A percentile compares a stretch with the other conserved stretches of the same genome.
Evolutionary conservation across 257 asterid species (phyloP).

Genomic region (Forsythia suspensa): DNA sequence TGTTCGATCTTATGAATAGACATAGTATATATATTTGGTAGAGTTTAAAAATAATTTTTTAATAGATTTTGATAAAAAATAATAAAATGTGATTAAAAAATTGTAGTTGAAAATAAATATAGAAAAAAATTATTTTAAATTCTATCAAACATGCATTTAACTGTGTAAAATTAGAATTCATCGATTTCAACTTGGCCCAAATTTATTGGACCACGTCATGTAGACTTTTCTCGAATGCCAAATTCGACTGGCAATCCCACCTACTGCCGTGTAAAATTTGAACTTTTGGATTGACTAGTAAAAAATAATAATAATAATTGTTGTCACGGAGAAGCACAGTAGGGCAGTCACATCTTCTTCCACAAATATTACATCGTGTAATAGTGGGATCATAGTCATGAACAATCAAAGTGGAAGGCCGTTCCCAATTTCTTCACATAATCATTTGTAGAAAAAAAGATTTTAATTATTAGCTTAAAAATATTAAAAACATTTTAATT

Average conservation of each 20-base stretch:
- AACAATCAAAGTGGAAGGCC: not conserved
- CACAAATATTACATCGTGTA: not conserved
- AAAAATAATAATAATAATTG: not conserved
- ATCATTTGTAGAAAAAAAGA: no score
- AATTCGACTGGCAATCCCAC: not conserved
- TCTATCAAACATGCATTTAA: no score
- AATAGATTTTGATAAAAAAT: no score
- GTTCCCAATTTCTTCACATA: not conserved
- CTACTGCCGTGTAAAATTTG: not conserved
- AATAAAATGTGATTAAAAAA: no score
- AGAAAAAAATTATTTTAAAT: no score
- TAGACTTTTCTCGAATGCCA: not conserved
- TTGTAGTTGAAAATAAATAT: no score
- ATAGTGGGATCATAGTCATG: slow-evolving; percentile 16
- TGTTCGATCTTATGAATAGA: no score
- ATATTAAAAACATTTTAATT: no score
- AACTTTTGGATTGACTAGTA: not conserved
- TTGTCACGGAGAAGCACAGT: not conserved
- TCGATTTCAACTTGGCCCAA: not conserved
- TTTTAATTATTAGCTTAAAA: no score
- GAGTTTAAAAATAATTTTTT: no score
- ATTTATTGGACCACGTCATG: not conserved
- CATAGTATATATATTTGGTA: no score
- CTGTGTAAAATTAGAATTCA: no score
- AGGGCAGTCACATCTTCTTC: not conserved